A percentile compares a stretch with the other conserved stretches of the same genome.
Conservation (phyloP, 2,329 filamentous ascomycete genomes). For the Xenoacremonium recifei region DNA sequence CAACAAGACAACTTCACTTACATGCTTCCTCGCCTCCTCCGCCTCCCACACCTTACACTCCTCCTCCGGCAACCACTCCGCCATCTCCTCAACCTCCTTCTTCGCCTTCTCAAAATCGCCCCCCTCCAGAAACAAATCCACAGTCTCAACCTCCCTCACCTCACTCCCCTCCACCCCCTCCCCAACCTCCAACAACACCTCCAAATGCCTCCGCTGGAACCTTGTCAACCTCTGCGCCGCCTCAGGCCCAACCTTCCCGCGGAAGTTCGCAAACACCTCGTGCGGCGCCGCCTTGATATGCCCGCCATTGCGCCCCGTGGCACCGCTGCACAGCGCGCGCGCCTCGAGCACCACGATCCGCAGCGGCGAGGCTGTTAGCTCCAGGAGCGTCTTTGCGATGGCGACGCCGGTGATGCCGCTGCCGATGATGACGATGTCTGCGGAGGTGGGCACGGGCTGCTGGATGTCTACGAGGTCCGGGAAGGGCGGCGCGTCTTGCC, state of each 20-base stretch:
- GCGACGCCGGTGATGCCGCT: conserved; percentile 52
- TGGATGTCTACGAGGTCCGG: conserved; percentile 37
- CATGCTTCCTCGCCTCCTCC: conserved; percentile 31
- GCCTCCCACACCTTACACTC: conserved; percentile 33
- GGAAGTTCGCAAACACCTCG: conserved; percentile 37
- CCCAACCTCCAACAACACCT: conserved; percentile 38
- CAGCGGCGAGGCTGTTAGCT: conserved; percentile 17
- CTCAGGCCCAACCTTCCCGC: conserved; percentile 28
- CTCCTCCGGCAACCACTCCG: conserved; percentile 39
- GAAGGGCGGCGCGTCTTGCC: conserved; percentile 43
- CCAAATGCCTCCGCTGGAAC: conserved; percentile 45
- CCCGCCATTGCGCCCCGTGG: conserved; percentile 53
- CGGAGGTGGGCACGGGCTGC: conserved; percentile 32
- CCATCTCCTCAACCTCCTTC: conserved; percentile 31
- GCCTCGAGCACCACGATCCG: conserved; percentile 50
- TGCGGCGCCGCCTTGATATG: conserved; percentile 48
- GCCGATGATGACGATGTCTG: conserved; percentile 52
- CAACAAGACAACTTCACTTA: conserved; percentile 9
- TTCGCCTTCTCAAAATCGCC: conserved; percentile 33
- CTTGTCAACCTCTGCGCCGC: conserved; percentile 39
- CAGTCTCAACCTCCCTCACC: conserved; percentile 43
- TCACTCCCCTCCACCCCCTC: conserved; percentile 35
- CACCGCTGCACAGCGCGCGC: conserved; percentile 47
- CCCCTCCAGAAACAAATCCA: conserved; percentile 43
- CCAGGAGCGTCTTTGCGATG: conserved; percentile 25